Conservation (phyloP, 768 basidiomycete genomes). For the Lactarius hatsudake region DNA sequence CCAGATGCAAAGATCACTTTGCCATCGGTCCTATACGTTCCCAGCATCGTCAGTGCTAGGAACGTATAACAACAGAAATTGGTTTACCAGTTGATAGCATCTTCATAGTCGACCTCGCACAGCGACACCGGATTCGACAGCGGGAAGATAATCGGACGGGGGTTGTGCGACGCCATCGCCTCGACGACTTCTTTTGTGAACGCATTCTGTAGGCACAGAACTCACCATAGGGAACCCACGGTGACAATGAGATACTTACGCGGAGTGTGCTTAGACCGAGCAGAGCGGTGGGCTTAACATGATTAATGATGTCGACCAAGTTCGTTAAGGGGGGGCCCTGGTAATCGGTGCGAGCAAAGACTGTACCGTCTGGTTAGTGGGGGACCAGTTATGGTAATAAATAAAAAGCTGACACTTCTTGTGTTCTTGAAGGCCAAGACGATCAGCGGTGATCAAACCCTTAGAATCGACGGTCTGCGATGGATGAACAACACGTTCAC, state of each 20-base stretch:
- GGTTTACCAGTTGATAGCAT: constrained; percentile 64
- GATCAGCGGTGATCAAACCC: constrained; percentile 75
- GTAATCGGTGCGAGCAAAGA: constrained; percentile 83
- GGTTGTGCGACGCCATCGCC: constrained; percentile 78
- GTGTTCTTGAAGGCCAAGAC: constrained; percentile 72
- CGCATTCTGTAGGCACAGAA: constrained; percentile 49
- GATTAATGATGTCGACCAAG: constrained; percentile 73
- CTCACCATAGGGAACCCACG: constrained; percentile 8
- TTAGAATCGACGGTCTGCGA: constrained; percentile 63
- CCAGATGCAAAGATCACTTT: constrained; percentile 84
- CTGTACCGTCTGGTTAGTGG: constrained; percentile 37
- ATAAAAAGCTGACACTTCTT: constrained; percentile 63
- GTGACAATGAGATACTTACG: constrained; percentile 36
- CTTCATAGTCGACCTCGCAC: constrained; percentile 75
- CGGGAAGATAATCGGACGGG: constrained; percentile 88
- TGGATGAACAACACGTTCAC: neutral
- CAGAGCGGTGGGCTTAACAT: constrained; percentile 84
- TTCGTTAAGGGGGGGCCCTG: constrained; percentile 72
- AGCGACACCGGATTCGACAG: constrained; percentile 85
- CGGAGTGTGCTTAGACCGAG: constrained; percentile 83
- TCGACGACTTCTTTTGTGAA: constrained; percentile 71
- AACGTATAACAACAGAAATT: neutral
- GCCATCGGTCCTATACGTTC: constrained; percentile 43
- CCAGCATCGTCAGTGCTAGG: neutral
- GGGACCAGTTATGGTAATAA: neutral